Evolutionary conservation across 805 yeast genomes (phyloP), one percentile per base, ranked within the genome.

Genomic region (Candida caryicola): DNA sequence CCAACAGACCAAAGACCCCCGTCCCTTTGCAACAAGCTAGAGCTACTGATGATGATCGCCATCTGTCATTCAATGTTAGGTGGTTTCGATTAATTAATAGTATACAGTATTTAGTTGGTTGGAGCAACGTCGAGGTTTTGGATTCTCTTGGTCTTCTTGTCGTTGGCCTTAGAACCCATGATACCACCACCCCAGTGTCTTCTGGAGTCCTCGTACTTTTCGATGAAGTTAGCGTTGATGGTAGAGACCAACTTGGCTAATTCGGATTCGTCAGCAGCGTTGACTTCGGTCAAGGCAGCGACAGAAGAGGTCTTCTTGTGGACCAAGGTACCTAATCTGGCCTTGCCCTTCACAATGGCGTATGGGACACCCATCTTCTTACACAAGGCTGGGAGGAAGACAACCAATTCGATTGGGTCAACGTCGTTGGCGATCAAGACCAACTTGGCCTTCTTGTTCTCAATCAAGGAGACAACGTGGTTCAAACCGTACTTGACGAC

Each of bases 111-210:
- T 28, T 34, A 34, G 37, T 34, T 34, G 30, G 32, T 26, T 14
- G 37, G 31, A n/a, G 41, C 45, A 19, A 34, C 73, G 23, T 59
- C 67, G 56, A 74, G 54, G 55, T 74, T 72, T 73, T 75, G 81
- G 53, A 80, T 82, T 64, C 71, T 81, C 82, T 85, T 86, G 57
- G 79, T 90, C 51, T 71, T 66, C 77, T 84, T 87, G 64, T 82
- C 93, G 62, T 78, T 79, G 64, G 97, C 88, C 79, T 91, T 93
- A 60, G 85, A 75, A 71, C 98, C 96, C 81, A 93, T 77, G 71
- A 88, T 66, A 81, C 99, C 99, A 79, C 99, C 99, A 81, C 98
- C 98, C 99, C 99, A 91, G 84, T 88, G 95, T 77, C 87, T 89
- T 82, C 95, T 91, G 67, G 79, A 65, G 60, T 93, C 97, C 66